Evolutionary conservation across 805 yeast genomes (phyloP), one percentile per base, ranked within the genome.

Genomic region (Ogataea henricii): DNA sequence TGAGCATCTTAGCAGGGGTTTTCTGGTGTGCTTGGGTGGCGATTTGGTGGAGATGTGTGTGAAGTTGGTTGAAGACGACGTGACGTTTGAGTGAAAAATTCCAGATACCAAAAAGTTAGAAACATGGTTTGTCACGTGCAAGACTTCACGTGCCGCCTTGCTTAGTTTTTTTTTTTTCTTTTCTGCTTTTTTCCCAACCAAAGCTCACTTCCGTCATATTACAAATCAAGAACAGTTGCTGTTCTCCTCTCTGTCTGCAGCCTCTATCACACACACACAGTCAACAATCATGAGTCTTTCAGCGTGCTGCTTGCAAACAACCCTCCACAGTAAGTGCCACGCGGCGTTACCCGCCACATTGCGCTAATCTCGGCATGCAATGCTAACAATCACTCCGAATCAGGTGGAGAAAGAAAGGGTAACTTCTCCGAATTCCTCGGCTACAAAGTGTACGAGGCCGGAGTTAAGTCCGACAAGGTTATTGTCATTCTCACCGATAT

Each of bases 401-500:
- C 18, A 53, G 46, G 59, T 29, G 47, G 78, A 75, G 64, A 64
- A 3, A 72, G 83, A 23, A 54, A 45, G 9, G 89, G 89, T 27
- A 45, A 53, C 2, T 64, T 67, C 49, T 53, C 65, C 29, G 67
- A 69, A 9, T 45, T 80, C 5, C 69, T 62, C 47, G 84, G 81
- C 12, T 53, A 76, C 22, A 62, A 65, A 36, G 66, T 79, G 10
- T 81, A 81, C 53, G 67, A 74, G 22, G 54, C 79, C 8, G 88
- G 88, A 35, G 65, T 66, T 50, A 59, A 63, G 52, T 46, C 71
- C 8, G 74, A 77, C 20, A 75, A 77, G 49, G 71, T 82, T 37
- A 65, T 88, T 20, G 81, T 88, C 22, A 75, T 89, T 39, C 51
- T 83, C 35, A 76, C 94, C 36, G 97, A 90, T 62, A 70, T 89